A percentile compares a stretch with the other conserved stretches of the same genome.
Conservation (phyloP, 345 rosid genomes). For the Erodium maritimum region DNA sequence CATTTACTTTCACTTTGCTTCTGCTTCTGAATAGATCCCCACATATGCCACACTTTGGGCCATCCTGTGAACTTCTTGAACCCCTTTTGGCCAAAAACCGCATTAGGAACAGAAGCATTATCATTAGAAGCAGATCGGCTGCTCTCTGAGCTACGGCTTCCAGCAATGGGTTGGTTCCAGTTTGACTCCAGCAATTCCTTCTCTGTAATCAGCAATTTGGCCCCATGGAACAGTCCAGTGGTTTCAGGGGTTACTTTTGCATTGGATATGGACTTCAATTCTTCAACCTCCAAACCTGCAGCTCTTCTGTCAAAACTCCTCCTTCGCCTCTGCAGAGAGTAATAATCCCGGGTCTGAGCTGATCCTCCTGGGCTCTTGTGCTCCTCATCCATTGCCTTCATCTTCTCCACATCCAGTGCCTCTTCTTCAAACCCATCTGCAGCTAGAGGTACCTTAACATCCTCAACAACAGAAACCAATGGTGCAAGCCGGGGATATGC, state of each 20-base stretch:
- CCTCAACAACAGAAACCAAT: constrained; percentile 42
- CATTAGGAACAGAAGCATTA: constrained; percentile 10
- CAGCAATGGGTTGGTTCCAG: constrained; percentile 16
- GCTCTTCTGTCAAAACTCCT: constrained; percentile 20
- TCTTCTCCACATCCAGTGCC: constrained; percentile 17
- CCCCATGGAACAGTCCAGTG: constrained; percentile 29
- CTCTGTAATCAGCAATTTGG: constrained; percentile 48
- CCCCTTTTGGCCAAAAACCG: constrained; percentile 6
- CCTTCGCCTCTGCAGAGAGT: constrained; percentile 16
- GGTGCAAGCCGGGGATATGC: constrained; percentile 29
- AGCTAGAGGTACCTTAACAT: constrained; percentile 22
- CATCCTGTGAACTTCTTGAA: constrained; percentile 11
- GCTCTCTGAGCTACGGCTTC: constrained; percentile 5
- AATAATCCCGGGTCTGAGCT: constrained; percentile 20
- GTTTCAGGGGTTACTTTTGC: constrained; percentile 35
- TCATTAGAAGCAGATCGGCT: constrained; percentile 8
- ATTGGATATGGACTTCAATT: constrained; percentile 14
- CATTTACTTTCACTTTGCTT: constrained; percentile 5
- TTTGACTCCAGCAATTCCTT: constrained; percentile 38
- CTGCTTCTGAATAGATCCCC: constrained; percentile 20
- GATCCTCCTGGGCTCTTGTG: constrained; percentile 21
- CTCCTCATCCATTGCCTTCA: constrained; percentile 9
- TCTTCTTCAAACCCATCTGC: constrained; percentile 14
- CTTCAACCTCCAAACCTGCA: constrained; percentile 19
- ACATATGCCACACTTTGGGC: constrained; percentile 14